Conservation (phyloP, 2,329 filamentous ascomycete genomes). For the Ciborinia camelliae region DNA sequence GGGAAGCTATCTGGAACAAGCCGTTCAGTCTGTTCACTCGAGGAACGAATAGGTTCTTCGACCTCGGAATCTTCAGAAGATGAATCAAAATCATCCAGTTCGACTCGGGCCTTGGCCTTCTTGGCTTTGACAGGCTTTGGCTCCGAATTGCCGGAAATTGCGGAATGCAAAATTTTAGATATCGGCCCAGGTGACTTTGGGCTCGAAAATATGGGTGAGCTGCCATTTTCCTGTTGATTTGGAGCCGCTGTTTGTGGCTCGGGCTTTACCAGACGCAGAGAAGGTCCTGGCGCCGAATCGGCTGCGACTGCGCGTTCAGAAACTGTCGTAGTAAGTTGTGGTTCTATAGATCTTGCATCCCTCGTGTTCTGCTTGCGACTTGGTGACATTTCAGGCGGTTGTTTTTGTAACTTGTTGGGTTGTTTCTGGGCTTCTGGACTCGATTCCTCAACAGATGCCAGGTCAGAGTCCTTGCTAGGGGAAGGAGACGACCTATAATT, state of each 20-base stretch:
- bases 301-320: conserved; percentile 32
- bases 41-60: conserved; percentile 31
- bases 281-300: conserved; percentile 32
- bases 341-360: conserved; percentile 30
- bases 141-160: conserved; percentile 43
- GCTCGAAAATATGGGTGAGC: conserved; percentile 39
- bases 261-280: conserved; percentile 35
- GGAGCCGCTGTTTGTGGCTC: conserved; percentile 32
- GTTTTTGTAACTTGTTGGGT: conserved; percentile 69
- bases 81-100: conserved; percentile 66
- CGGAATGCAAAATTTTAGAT: conserved; percentile 44
- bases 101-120: conserved; percentile 59
- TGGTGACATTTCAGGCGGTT: conserved; percentile 39
- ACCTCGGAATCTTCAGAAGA: conserved; percentile 42
- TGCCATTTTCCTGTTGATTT: conserved; percentile 30
- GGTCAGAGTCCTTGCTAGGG: conserved; percentile 37
- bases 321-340: conserved; percentile 28
- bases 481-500: conserved; percentile 38
- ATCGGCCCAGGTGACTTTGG: conserved; percentile 41
- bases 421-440: conserved; percentile 49
- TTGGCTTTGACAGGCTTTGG: conserved; percentile 55
- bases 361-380: conserved; percentile 26
- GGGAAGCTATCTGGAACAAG: conserved; percentile 38
- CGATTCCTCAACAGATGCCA: conserved; percentile 29
- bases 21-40: conserved; percentile 31